Evolutionary conservation across 805 yeast genomes (phyloP).

Genomic region (Starmerella etchellsii): DNA sequence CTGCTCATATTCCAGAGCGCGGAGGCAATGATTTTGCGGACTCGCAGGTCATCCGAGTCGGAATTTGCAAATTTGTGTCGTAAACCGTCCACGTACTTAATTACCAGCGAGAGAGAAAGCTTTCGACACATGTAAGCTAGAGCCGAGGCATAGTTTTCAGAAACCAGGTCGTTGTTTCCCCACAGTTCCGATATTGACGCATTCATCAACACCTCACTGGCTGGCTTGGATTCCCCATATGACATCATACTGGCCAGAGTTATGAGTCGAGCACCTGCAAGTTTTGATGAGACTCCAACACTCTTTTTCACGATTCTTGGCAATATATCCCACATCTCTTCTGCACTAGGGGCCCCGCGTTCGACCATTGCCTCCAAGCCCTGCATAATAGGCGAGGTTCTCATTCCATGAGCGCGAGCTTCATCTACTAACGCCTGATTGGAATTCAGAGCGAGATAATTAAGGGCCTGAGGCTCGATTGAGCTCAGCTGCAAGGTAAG

Average conservation of each 20-base stretch:
- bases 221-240: constrained; percentile 40
- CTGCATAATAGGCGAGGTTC: constrained; percentile 79
- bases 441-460: constrained; percentile 67
- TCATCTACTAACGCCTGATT: constrained; percentile 51
- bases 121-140: constrained; percentile 66
- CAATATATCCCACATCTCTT: constrained; percentile 24
- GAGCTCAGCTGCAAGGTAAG: constrained; percentile 66
- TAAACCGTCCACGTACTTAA: constrained; percentile 42
- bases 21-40: constrained; percentile 31
- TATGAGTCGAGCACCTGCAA: constrained; percentile 64
- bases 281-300: constrained; percentile 85
- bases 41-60: constrained; percentile 8
- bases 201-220: constrained; percentile 38
- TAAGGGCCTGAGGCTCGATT: constrained; percentile 80
- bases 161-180: constrained; percentile 61
- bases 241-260: constrained; percentile 47
- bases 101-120: constrained; percentile 39
- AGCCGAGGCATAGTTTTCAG: constrained; percentile 64
- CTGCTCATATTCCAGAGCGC: constrained; percentile 40
- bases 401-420: constrained; percentile 56
- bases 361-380: constrained; percentile 63
- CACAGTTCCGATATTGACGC: constrained; percentile 45
- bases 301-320: constrained; percentile 48
- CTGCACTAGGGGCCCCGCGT: constrained; percentile 29
- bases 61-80: constrained; percentile 40